A percentile compares a stretch with the other conserved stretches of the same genome.
phyloP scores from a whole-genome alignment of 441 rosid genomes.

The Aleurites moluccanus region DNA sequence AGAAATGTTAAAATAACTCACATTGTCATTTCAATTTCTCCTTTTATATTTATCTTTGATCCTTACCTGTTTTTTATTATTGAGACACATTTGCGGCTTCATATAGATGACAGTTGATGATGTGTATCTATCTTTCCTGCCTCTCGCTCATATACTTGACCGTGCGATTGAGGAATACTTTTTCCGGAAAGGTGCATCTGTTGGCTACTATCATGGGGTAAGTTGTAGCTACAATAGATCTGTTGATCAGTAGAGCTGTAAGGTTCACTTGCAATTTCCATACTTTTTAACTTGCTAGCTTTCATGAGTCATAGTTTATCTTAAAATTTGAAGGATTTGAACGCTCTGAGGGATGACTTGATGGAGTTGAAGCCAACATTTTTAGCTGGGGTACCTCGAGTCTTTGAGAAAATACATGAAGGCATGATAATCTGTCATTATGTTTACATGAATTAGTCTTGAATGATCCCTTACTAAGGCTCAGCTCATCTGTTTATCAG shows the following conservation, averaged over 20 bases:
- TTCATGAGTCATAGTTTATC: constrained; percentile 2
- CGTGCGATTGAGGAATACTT: constrained; percentile 85
- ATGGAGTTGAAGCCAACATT: constrained; percentile 85
- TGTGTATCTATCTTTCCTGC: constrained; percentile 88
- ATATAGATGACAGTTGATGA: constrained; percentile 83
- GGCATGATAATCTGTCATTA: constrained; percentile 38
- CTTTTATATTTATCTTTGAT: not conserved
- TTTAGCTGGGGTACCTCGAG: constrained; percentile 94
- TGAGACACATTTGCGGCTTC: constrained; percentile 17
- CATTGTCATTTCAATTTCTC: not conserved
- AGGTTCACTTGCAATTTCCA: not conserved
- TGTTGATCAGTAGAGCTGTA: no score
- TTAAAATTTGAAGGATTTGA: constrained; percentile 57
- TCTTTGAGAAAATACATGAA: constrained; percentile 83
- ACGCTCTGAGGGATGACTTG: constrained; percentile 76
- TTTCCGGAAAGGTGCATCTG: constrained; percentile 84
- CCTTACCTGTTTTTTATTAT: not conserved
- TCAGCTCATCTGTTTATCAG: constrained; percentile 31
- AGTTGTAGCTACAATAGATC: constrained; percentile 15
- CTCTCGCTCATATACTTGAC: constrained; percentile 93
- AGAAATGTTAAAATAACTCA: not conserved
- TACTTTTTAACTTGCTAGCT: not conserved
- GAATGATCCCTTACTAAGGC: constrained; percentile 11
- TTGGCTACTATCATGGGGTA: constrained; percentile 98
- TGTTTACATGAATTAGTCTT: constrained; percentile 5